Evolutionary conservation across 306 rosid genomes (phyloP), one percentile per base, ranked within the genome.

Genomic region (Dryas alaskensis): DNA sequence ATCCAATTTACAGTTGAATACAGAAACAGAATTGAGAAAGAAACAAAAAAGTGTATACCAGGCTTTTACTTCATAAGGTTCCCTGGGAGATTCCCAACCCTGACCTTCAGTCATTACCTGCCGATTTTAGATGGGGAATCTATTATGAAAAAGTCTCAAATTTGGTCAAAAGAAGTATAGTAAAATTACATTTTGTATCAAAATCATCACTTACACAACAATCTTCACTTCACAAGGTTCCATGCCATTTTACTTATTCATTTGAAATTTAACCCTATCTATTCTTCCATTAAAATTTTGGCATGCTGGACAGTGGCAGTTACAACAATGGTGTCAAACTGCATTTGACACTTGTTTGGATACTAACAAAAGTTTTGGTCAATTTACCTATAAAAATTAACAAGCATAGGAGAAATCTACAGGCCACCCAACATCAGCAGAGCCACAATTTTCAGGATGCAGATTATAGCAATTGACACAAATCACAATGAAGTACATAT

Each of bases 41-140:
- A 54, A 22, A 7, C 46, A n/a, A 59, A 78, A 40, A 67, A 52
- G 62, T 40, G 52, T 76, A 78, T 90, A 95, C 99, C 99, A 87
- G 60, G 96, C 98, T 83, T 92, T 90, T 64, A 95, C 96, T 92
- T 95, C 99, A 55, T 95, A 95, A 57, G 98, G 99, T 78, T 92
- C 98, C 76, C 99, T 83, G 3, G 99, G 98, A 22, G 90, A 89
- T 85, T 95, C 99, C 99, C 99, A 95, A 55, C 98, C 98, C 86
- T 88, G 85, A 57, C 99, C 99, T 78, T 90, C 98, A 65, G 60
- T 65, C 60, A 87, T 79, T 47, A 95, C 86, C 99, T 95, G 82
- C 72, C 79, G 58, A 77, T 43, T 62, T 31, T 39, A 59, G 67
- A 76, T 16, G 6, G n/a, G 63, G n/a, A 78, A 63, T 53, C 67